Conservation (phyloP, 345 rosid genomes). For the Mallotus nudiflorus region DNA sequence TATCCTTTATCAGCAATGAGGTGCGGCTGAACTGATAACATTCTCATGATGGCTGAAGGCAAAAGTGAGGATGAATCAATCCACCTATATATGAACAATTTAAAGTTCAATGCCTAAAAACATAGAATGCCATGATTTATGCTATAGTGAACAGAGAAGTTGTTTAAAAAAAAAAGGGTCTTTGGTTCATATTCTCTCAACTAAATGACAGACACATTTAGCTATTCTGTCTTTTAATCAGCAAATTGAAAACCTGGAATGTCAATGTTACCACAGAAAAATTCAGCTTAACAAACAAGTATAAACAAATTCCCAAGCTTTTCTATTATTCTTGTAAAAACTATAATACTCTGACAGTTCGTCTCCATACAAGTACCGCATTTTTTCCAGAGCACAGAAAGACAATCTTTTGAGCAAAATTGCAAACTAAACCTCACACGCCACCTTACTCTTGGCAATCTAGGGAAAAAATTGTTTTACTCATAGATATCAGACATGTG, state of each 20-base stretch:
- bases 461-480: neutral
- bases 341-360: neutral
- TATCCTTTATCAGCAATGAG: conserved; percentile 64
- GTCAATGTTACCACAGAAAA: neutral
- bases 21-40: conserved; percentile 72
- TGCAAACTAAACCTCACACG: neutral
- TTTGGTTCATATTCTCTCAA: neutral
- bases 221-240: neutral
- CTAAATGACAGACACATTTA: neutral
- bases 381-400: neutral
- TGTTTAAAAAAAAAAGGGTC: too few relatives aligned
- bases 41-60: conserved; percentile 73
- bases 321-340: neutral
- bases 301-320: neutral
- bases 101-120: neutral
- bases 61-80: conserved; percentile 9
- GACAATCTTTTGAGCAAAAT: neutral
- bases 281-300: neutral
- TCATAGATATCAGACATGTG: conserved; percentile 11
- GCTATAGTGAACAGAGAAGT: neutral
- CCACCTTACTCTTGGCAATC: neutral
- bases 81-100: neutral
- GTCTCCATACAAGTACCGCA: neutral
- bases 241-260: neutral
- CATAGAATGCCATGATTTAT: neutral